These are phyloP conservation scores for Rhazya stricta DNA, from an alignment of 257 asterid genomes.

Conservation along the genomic window DNA sequence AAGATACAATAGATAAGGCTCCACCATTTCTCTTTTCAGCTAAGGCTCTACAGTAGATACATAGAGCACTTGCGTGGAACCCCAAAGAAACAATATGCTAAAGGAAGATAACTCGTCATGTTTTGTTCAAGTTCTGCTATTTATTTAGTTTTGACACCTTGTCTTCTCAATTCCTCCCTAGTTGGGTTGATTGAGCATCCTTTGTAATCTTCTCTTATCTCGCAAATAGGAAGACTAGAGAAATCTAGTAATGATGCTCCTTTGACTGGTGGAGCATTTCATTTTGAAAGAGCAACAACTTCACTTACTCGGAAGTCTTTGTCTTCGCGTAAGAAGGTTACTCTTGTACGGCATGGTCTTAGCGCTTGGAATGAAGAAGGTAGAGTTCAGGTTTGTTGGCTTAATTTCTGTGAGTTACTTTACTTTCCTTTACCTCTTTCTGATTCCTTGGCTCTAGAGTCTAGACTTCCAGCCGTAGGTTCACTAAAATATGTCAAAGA, in stretches of 20 bases:
- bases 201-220: neutral
- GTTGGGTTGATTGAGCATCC: neutral
- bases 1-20: too few species aligned
- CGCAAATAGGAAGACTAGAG: constrained; percentile 30
- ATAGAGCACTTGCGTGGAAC: neutral
- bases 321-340: constrained; percentile 67
- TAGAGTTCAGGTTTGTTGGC: constrained; percentile 61
- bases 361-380: constrained; percentile 82
- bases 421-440: neutral
- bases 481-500: neutral
- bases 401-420: constrained; percentile 4
- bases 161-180: neutral
- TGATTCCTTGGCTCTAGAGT: neutral
- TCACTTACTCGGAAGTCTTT: constrained; percentile 47
- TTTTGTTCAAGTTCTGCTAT: neutral
- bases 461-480: neutral
- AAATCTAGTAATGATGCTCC: constrained; percentile 30
- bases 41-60: neutral
- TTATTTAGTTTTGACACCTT: neutral
- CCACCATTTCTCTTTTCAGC: neutral
- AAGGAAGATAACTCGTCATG: neutral
- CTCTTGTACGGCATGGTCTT: constrained; percentile 65
- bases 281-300: constrained; percentile 54
- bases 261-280: constrained; percentile 68
- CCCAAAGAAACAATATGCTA: neutral